A percentile compares a stretch with the other conserved stretches of the same genome.
phyloP scores from a whole-genome alignment of 1,284 basidiomycete genomes.

The Tilletia caries region DNA sequence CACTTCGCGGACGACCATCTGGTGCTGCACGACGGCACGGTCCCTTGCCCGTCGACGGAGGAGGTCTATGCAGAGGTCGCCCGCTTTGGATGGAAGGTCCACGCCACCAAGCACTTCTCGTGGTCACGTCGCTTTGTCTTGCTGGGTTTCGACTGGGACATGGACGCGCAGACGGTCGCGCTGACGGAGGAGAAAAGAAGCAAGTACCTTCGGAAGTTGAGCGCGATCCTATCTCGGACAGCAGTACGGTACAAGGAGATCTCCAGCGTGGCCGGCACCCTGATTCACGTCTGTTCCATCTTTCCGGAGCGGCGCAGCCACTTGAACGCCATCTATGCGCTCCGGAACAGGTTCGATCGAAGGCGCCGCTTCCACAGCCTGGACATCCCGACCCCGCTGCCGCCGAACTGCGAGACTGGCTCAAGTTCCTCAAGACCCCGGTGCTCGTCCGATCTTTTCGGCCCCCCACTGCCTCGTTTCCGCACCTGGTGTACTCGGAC shows the following conservation, averaged over 20 bases:
- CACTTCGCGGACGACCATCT: constrained; percentile 1
- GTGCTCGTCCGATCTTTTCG: neutral
- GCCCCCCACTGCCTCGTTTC: neutral
- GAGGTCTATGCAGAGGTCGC: neutral
- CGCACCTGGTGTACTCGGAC: neutral
- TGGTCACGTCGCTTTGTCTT: neutral
- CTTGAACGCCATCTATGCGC: neutral
- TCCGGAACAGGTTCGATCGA: neutral
- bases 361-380: neutral
- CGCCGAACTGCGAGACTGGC: neutral
- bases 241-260: neutral
- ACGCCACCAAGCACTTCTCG: too few species aligned
- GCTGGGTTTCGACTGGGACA: neutral
- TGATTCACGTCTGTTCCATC: neutral
- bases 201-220: neutral
- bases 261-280: neutral
- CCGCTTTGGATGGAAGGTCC: neutral
- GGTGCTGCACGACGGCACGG: neutral
- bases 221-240: neutral
- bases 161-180: neutral
- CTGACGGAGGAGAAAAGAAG: neutral
- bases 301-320: neutral
- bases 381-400: neutral
- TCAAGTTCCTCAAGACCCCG: neutral
- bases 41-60: neutral